Evolutionary conservation across 2,329 filamentous ascomycete species (phyloP).

Genomic region (Bipolaris cookei): DNA sequence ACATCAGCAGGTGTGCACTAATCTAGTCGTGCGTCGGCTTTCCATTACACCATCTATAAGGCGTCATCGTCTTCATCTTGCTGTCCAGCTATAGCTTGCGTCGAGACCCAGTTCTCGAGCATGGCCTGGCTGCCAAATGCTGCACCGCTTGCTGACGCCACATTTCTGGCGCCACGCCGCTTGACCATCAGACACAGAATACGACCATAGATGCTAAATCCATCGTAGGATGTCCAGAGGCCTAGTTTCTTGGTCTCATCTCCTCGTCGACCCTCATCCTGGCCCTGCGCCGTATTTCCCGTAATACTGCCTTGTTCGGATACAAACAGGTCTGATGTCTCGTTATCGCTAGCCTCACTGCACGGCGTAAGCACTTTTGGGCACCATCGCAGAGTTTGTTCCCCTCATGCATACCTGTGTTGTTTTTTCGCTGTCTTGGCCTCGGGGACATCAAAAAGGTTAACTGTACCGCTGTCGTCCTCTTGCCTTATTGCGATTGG

Average conservation of each 20-base stretch:
- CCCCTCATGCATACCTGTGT: conserved; percentile 22
- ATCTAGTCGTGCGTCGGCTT: neutral
- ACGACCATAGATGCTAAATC: conserved; percentile 93
- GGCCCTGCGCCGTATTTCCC: conserved; percentile 25
- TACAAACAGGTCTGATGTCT: conserved; percentile 42
- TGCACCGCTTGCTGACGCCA: conserved; percentile 25
- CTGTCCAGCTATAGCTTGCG: conserved; percentile 48
- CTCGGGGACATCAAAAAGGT: conserved; percentile 65
- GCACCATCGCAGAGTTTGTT: conserved; percentile 21
- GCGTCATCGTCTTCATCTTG: conserved; percentile 47
- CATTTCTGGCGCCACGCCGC: conserved; percentile 59
- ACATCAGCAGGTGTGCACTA: conserved; percentile 9
- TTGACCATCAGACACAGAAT: conserved; percentile 90
- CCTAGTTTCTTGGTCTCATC: conserved; percentile 91
- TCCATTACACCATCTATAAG: conserved; percentile 24
- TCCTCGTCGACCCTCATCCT: conserved; percentile 61
- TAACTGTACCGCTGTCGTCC: conserved; percentile 60
- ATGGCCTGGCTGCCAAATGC: conserved; percentile 48
- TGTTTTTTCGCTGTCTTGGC: conserved; percentile 26
- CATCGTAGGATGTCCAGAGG: conserved; percentile 88
- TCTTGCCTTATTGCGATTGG: conserved; percentile 60
- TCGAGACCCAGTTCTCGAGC: conserved; percentile 53
- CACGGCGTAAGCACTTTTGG: conserved; percentile 17
- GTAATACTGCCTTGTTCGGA: conserved; percentile 22
- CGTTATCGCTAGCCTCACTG: conserved; percentile 37